These are phyloP conservation scores for Parietichytrium sp. DNA, from an alignment of 108 stramenopile genomes.

Conservation along the genomic window DNA sequence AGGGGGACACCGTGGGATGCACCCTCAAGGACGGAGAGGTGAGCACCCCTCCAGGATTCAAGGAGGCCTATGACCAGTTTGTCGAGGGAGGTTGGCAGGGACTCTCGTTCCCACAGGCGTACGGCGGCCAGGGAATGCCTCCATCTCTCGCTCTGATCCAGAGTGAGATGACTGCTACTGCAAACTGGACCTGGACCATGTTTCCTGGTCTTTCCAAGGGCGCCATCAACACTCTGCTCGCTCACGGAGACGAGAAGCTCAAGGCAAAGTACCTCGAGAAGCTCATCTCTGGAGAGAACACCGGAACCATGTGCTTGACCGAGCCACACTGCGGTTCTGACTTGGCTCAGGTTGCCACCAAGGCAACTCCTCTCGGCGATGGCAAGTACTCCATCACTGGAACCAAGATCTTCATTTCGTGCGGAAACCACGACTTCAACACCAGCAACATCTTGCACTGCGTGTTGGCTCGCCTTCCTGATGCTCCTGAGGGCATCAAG, in stretches of 20 bases:
- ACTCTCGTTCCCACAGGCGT: conserved; percentile 39
- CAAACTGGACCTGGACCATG: conserved; percentile 49
- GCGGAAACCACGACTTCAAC: conserved; percentile 47
- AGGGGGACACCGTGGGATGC: conserved; percentile 44
- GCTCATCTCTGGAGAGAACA: conserved; percentile 21
- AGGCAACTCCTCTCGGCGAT: conserved; percentile 10
- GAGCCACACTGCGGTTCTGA: conserved; percentile 43
- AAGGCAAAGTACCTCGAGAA: conserved; percentile 39
- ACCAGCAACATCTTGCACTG: conserved; percentile 50
- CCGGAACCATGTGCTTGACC: conserved; percentile 48
- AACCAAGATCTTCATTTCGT: conserved; percentile 47
- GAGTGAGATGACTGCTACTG: conserved; percentile 43
- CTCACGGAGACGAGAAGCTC: conserved; percentile 29
- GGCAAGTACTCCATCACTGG: conserved; percentile 41
- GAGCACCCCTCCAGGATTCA: conserved; percentile 46
- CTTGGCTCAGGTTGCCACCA: conserved; percentile 35
- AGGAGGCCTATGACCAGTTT: conserved; percentile 45
- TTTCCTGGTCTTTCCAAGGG: conserved; percentile 40
- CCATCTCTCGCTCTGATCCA: conserved; percentile 40
- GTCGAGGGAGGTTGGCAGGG: conserved; percentile 46
- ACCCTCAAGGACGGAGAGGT: conserved; percentile 37
- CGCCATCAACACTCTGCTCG: conserved; percentile 36
- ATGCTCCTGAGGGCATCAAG: conserved; percentile 33
- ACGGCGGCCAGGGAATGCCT: conserved; percentile 48
- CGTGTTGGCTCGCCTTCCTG: conserved; percentile 43